phyloP scores from a whole-genome alignment of 352 stramenopile species.

The Aphanomyces astaci region DNA sequence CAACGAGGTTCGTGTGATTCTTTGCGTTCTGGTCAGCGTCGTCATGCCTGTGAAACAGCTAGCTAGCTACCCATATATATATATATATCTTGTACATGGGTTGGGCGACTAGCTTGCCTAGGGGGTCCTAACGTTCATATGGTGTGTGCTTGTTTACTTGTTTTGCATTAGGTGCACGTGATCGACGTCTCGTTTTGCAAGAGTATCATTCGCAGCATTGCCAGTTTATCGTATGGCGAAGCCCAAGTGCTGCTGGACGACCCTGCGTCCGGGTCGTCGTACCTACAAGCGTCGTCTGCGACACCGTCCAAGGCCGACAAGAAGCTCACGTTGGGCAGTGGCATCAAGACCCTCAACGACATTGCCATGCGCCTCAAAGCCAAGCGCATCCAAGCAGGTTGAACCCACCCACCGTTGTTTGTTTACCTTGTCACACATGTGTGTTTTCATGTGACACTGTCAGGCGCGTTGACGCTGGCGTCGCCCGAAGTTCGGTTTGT shows the following conservation, averaged over 20 bases:
- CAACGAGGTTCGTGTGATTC: slow-evolving; percentile 31
- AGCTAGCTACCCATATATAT: no score
- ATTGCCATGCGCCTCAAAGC: slow-evolving; percentile 87
- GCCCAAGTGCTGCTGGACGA: slow-evolving; percentile 95
- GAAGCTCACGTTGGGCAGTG: slow-evolving; percentile 60
- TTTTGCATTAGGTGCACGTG: slow-evolving; percentile 70
- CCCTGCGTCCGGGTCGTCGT: slow-evolving; percentile 35
- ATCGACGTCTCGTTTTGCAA: slow-evolving; percentile 96
- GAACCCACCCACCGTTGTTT: not conserved
- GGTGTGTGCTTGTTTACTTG: no score
- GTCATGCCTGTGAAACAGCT: no score
- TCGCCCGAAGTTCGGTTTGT: slow-evolving; percentile 96
- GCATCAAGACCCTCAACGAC: slow-evolving; percentile 87
- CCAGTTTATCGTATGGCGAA: slow-evolving; percentile 95
- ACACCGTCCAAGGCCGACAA: slow-evolving; percentile 23
- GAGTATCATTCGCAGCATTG: slow-evolving; percentile 95
- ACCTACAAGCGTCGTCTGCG: not conserved
- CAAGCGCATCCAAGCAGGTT: slow-evolving; percentile 89
- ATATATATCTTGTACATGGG: no score
- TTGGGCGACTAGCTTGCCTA: no score
- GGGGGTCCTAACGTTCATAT: no score
- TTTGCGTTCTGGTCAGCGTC: no score
- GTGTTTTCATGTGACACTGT: not conserved
- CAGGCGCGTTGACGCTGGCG: slow-evolving; percentile 91
- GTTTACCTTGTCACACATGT: not conserved